Conservation (phyloP, 2,329 filamentous ascomycete genomes). For the Stenocarpella maydis region DNA sequence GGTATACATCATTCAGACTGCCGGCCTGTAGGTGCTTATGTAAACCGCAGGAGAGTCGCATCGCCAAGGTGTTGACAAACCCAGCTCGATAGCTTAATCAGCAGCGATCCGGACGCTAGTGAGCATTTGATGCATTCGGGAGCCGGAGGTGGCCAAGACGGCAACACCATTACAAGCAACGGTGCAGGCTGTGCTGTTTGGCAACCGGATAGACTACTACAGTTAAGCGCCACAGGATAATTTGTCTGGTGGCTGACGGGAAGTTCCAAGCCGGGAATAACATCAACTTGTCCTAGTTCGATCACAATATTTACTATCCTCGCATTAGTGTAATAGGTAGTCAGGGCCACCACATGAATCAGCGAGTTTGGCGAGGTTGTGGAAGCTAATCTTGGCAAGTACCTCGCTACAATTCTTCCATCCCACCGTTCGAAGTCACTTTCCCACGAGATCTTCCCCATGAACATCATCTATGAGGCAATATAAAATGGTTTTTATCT, state of each 20-base stretch:
- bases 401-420: not conserved
- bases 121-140: not conserved
- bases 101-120: not conserved
- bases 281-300: not conserved
- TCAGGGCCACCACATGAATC: no score
- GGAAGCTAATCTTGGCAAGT: not conserved
- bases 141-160: conserved; percentile 6
- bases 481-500: not conserved
- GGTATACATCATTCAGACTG: conserved; percentile 11
- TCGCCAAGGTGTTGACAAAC: not conserved
- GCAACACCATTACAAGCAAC: no score
- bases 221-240: conserved; percentile 6
- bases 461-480: no score
- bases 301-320: not conserved
- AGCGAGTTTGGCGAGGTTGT: no score
- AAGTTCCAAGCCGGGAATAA: not conserved
- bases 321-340: no score
- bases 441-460: fast-evolving
- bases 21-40: not conserved
- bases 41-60: not conserved
- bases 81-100: not conserved
- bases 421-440: not conserved
- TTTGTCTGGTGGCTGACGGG: not conserved
- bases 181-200: no score
- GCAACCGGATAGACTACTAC: not conserved